Evolutionary conservation across 139 green algal species (phyloP), one percentile per base, ranked within the genome.

Genomic region (Chlamydomonas incerta): DNA sequence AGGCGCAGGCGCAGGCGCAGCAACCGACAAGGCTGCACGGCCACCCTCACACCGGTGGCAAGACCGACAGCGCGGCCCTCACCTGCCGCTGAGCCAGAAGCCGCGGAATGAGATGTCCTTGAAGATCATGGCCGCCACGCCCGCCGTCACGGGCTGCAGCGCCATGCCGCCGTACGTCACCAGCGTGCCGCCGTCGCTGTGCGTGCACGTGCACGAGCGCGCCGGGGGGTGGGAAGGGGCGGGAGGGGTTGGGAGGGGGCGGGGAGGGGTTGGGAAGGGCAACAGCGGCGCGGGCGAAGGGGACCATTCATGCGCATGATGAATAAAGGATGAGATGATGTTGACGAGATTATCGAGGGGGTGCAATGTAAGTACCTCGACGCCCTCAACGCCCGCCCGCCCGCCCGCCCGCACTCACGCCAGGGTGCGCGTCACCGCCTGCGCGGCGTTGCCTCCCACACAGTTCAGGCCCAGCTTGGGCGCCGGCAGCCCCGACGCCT

Each of bases 91-190:
- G 3, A 98, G 90, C 96, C 96, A 98, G 87, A 98, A 98, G 37
- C 96, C 95, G 50, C 81, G 88, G 63, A 94, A 90, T 5, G 71
- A 72, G 10, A 98, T 88, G 90, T 98, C 93, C 74, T 97, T 98
- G 91, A 99, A 99, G 77, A 99, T 98, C 46, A 99, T 90, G 34
- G 95, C 80, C 1, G 88, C 85, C 0, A 93, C 93, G 5, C 96
- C 93, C 37, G 96, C 82, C 8, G 82, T 91, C 1, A 98, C 84
- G 1, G 96, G 96, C 88, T 98, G 85, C 87, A 93, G 92, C 47
- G 75, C 91, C 96, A 99, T 98, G 57, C 93, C 96, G 13, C 95
- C 96, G 87, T 98, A 99, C 21, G 93, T 97, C 24, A 99, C 94
- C 65, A 98, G 57, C 10, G 91, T 96, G 57, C 93, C 93, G 29